These are phyloP conservation scores for Rhizopogon vinicolor DNA, from an alignment of 768 basidiomycete genomes.

Conservation along the genomic window DNA sequence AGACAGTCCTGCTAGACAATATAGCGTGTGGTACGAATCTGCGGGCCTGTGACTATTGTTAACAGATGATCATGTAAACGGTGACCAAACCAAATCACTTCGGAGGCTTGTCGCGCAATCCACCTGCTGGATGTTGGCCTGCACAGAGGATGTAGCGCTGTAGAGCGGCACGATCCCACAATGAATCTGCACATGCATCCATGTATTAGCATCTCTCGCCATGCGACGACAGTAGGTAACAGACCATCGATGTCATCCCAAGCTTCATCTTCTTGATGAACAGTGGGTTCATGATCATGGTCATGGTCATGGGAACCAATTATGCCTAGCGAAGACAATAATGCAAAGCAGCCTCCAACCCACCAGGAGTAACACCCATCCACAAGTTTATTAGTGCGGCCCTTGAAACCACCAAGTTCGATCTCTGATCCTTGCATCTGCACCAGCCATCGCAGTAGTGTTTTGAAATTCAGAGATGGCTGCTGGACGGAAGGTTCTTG, in stretches of 20 bases:
- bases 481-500: conserved; percentile 8
- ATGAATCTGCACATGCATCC: conserved; percentile 29
- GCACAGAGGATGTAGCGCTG: conserved; percentile 87
- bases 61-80: neutral
- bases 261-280: conserved; percentile 28
- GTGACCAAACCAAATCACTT: conserved; percentile 48
- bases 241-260: conserved; percentile 77
- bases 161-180: conserved; percentile 62
- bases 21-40: conserved; percentile 95
- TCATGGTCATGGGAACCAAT: conserved; percentile 30
- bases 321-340: conserved; percentile 60
- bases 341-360: conserved; percentile 84
- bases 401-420: conserved; percentile 90
- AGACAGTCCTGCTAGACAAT: conserved; percentile 88
- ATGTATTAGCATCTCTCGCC: conserved; percentile 18
- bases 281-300: conserved; percentile 7
- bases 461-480: conserved; percentile 51
- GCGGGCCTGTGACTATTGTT: conserved; percentile 48
- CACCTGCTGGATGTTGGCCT: conserved; percentile 82
- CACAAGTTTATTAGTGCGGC: conserved; percentile 96
- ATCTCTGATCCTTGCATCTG: conserved; percentile 79
- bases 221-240: neutral
- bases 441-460: conserved; percentile 74
- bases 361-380: conserved; percentile 99
- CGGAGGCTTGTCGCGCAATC: conserved; percentile 92